These are phyloP conservation scores for Pseudogymnoascus verrucosus DNA, from an alignment of 2,329 filamentous ascomycete species.

Conservation along the genomic window DNA sequence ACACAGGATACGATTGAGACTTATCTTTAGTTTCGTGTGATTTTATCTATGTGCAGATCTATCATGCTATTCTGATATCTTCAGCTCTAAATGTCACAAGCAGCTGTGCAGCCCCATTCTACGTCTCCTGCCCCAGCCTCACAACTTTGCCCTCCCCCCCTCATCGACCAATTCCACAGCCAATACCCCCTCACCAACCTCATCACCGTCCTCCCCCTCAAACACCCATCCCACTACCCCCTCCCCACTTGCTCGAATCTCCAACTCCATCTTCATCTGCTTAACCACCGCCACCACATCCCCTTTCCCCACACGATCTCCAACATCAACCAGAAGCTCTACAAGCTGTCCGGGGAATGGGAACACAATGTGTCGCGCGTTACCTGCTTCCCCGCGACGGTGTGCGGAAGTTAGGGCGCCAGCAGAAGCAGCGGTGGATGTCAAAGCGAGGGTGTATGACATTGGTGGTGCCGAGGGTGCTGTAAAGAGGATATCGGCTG, in stretches of 20 bases:
- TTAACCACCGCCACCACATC: conserved; percentile 50
- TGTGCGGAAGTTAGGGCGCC: conserved; percentile 42
- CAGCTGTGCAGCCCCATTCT: not conserved
- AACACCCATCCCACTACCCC: conserved; percentile 22
- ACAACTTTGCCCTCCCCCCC: not conserved
- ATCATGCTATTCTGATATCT: not conserved
- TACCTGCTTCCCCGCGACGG: conserved; percentile 39
- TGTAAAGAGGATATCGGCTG: conserved; percentile 41
- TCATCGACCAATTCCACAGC: conserved; percentile 12
- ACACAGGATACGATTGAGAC: not conserved
- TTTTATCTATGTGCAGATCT: not conserved
- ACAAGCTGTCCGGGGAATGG: conserved; percentile 52
- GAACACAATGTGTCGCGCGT: conserved; percentile 45
- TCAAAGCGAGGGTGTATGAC: conserved; percentile 34
- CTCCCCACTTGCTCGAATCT: conserved; percentile 36
- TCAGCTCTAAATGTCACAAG: not conserved
- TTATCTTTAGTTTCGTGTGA: not conserved
- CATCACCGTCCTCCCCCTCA: conserved; percentile 23
- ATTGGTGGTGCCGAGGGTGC: conserved; percentile 39
- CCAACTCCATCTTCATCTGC: conserved; percentile 66
- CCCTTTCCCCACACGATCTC: conserved; percentile 40
- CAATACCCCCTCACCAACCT: conserved; percentile 22
- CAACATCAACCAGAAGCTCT: conserved; percentile 48
- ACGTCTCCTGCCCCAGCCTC: not conserved
- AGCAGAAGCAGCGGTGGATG: conserved; percentile 37